Percentiles rank a stretch among this genome's conserved stretches.
These are phyloP conservation scores for Pyronema domesticum DNA, from an alignment of 495 filamentous ascomycete species.

Conservation along the genomic window DNA sequence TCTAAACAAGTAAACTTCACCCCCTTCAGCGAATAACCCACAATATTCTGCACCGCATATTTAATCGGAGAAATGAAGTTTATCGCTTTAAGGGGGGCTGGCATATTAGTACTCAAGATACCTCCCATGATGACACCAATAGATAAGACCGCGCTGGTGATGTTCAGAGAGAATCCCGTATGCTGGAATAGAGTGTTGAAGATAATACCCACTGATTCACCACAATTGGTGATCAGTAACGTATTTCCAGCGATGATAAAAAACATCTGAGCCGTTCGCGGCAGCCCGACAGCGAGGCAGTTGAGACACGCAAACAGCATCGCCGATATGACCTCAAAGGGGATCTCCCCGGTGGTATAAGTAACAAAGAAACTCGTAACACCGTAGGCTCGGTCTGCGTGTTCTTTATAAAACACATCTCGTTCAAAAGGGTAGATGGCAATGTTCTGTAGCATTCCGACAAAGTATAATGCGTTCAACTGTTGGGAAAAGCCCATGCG, in stretches of 20 bases:
- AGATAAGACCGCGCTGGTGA: constrained; percentile 44
- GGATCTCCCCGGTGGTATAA: constrained; percentile 49
- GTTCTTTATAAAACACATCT: constrained; percentile 53
- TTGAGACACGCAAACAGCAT: constrained; percentile 46
- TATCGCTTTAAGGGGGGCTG: constrained; percentile 43
- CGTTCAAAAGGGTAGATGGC: constrained; percentile 51
- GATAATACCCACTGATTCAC: constrained; percentile 60
- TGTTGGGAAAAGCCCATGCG: constrained; percentile 54
- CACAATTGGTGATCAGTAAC: constrained; percentile 54
- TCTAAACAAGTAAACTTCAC: constrained; percentile 43
- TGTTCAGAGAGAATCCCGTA: constrained; percentile 55
- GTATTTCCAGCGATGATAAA: constrained; percentile 48
- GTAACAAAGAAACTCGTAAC: constrained; percentile 48
- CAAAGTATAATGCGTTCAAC: constrained; percentile 48
- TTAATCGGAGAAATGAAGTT: constrained; percentile 55
- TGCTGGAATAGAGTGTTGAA: constrained; percentile 61
- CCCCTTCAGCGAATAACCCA: constrained; percentile 37
- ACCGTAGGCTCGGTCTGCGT: constrained; percentile 48
- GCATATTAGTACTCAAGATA: constrained; percentile 48
- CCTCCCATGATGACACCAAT: constrained; percentile 51
- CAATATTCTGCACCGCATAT: constrained; percentile 45
- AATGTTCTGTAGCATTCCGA: constrained; percentile 64
- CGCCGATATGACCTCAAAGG: constrained; percentile 45
- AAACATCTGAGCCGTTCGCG: constrained; percentile 41
- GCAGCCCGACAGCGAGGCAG: constrained; percentile 42